Evolutionary conservation across 1,139 yeast genomes (phyloP), one percentile per base, ranked within the genome.

Genomic region (Geotrichum aggregatum): DNA sequence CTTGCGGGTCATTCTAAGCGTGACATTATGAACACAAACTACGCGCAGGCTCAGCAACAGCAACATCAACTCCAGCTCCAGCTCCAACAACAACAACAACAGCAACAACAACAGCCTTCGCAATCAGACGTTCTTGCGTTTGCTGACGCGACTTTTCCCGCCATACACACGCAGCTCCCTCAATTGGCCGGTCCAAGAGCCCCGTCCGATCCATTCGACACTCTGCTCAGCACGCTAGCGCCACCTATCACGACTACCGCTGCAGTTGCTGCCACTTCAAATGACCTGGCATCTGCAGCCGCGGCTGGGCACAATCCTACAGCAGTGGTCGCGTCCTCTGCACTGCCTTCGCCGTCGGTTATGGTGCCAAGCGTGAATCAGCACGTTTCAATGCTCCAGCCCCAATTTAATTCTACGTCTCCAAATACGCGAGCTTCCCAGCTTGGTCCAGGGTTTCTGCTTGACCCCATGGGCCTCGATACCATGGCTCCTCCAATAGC

Each of bases 171-270:
- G n/a, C 51, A 35, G 14, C 43, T 41, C 5, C 54, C 44, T 8
- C 52, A 52, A 39, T 39, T 33, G 21, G 19, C 44, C 14, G 44
- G 16, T 5, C 51, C 33, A 31, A 38, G 34, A n/a, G 24, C 47
- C 19, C 28, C 54, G 5, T 26, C 50, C 10, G 45, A 47, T 19
- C 44, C 56, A 16, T 44, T 49, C 44, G 55, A 50, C 46, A 42
- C 49, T 8, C 39, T 47, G 39, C 45, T 52, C 14, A 21, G 38
- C 16, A 45, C 45, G n/a, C 30, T 50, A 8, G 40, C 36, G 16
- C 41, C 52, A 5, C 18, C 43, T 26, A 34, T 39, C 16, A 26
- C 45, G 16, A 31, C 35, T 8, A 11, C 44, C n/a, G 16, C 26
- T 22, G n/a, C 52, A 38, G 41, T 33, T 46, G 28, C 52, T 43